These are phyloP conservation scores for Colletotrichum chrysophilum DNA, from an alignment of 2,329 filamentous ascomycete genomes.

Conservation along the genomic window DNA sequence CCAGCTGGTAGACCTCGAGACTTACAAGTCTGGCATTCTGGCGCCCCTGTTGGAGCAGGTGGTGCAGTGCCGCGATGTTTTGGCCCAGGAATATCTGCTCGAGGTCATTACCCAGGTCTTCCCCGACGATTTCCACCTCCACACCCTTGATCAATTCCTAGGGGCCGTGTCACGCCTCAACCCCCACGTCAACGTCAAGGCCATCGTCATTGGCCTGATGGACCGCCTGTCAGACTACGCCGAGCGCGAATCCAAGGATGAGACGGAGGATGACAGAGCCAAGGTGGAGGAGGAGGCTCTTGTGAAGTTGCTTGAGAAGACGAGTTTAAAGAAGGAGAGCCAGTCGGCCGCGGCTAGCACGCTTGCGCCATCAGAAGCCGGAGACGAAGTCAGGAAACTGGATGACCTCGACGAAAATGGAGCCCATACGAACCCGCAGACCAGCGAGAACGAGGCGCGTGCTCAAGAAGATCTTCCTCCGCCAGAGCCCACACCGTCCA, in stretches of 20 bases:
- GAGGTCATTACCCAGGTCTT: slow-evolving; percentile 99
- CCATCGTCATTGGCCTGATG: slow-evolving; percentile 98
- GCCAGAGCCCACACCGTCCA: slow-evolving; percentile 40
- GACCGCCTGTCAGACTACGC: slow-evolving; percentile 93
- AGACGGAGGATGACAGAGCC: slow-evolving; percentile 72
- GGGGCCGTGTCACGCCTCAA: slow-evolving; percentile 92
- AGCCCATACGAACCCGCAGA: slow-evolving; percentile 20
- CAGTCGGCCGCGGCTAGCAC: slow-evolving; percentile 26
- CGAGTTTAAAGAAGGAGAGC: slow-evolving; percentile 66
- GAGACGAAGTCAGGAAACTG: not conserved
- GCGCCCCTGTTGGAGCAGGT: slow-evolving; percentile 93
- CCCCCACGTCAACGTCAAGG: slow-evolving; percentile 96
- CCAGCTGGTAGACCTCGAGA: slow-evolving; percentile 92
- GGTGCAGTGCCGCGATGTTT: slow-evolving; percentile 94
- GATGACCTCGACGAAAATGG: slow-evolving; percentile 23
- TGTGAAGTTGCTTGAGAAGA: slow-evolving; percentile 75
- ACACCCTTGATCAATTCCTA: slow-evolving; percentile 94
- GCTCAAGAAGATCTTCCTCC: not conserved
- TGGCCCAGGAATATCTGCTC: slow-evolving; percentile 95
- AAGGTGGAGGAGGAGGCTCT: slow-evolving; percentile 87
- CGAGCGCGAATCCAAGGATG: slow-evolving; percentile 81
- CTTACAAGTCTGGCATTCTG: slow-evolving; percentile 90
- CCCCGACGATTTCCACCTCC: slow-evolving; percentile 96
- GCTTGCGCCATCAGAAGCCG: not conserved
- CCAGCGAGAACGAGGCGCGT: slow-evolving; percentile 14